Percentiles rank a stretch among this genome's conserved stretches.
Evolutionary conservation across 2,329 filamentous ascomycete species (phyloP).

Genomic region (Elsinoe perseae): DNA sequence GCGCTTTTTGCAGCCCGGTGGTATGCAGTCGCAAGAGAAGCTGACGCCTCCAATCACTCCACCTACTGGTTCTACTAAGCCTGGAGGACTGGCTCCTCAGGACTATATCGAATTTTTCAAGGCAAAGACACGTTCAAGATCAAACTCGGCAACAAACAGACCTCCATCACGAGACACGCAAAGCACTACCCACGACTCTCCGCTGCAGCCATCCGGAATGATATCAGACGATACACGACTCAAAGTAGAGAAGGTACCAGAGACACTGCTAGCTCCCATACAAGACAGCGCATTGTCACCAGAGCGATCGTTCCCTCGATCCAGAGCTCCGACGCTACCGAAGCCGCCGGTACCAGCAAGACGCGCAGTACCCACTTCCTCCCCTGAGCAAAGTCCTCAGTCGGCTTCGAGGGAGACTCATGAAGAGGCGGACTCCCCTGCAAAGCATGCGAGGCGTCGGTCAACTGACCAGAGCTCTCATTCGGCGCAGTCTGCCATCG

Average conservation of each 20-base stretch:
- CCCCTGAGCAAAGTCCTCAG: slow-evolving; percentile 1
- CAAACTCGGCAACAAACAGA: slow-evolving; percentile 5
- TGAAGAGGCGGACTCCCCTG: not conserved
- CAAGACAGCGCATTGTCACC: not conserved
- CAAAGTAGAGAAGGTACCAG: not conserved
- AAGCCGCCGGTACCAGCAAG: not conserved
- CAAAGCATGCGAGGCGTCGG: not conserved
- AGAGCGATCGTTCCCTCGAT: not conserved
- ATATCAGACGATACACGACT: not conserved
- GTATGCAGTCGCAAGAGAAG: not conserved
- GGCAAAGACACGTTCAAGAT: slow-evolving; percentile 9
- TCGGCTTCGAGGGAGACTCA: not conserved
- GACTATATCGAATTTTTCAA: slow-evolving; percentile 15
- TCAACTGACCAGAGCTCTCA: slow-evolving; percentile 1
- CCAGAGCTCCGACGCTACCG: not conserved
- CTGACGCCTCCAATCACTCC: slow-evolving; percentile 12
- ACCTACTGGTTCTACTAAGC: not conserved
- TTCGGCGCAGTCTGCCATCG: not conserved
- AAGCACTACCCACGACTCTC: slow-evolving; percentile 1
- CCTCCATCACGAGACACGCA: slow-evolving; percentile 5
- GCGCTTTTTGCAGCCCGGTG: slow-evolving; percentile 11
- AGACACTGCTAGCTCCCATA: not conserved
- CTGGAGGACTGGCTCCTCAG: slow-evolving; percentile 7
- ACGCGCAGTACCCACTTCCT: not conserved
- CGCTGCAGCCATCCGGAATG: not conserved